Evolutionary conservation across 2,329 filamentous ascomycete genomes (phyloP), one percentile per base, ranked within the genome.

Genomic region (Ceratocystis diversiconidia): DNA sequence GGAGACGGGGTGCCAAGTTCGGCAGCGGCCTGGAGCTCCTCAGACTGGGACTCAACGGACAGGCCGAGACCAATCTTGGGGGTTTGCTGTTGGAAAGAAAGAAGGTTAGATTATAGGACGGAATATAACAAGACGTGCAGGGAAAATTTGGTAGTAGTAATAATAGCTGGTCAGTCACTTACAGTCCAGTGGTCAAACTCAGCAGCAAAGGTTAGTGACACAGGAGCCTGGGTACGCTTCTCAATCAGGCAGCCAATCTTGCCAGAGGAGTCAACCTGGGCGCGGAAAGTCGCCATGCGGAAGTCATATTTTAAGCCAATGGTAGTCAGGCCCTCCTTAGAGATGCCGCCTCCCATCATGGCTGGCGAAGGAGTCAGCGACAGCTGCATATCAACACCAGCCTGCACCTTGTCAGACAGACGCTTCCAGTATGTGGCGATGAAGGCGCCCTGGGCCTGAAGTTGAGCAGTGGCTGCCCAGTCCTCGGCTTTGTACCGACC

Each of bases 271-370:
- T 99, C 94, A 71, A 97, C 83, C 79, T 99, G 94, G 57, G 92
- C 94, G 70, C 92, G 86, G 85, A 96, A 96, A 62, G 90, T 94
- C 65, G 90, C 94, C 79, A 91, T 89, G 73, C 90, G 85, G 85
- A 99, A 99, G 76, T 96, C 92, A 78, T 99, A 99, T 79, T 99
- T 99, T 74, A 91, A 90, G 72, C 92, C 94, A 72, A 97, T 83
- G 65, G 92, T 90, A 64, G 95, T 92, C 68, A 90, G 83, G 65
- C 94, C 94, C 76, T 99, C 92, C 76, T 91, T 92, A 75, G 86
- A 84, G 64, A 86, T 75, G 60, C 85, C 85, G 72, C 90, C 90
- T 85, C 94, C 91, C 76, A 89, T 78, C 69, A 84, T 83, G 63
- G 83, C 84, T 63, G 79, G 78, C 65, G 83, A 80, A 32, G 83